A percentile compares a stretch with the other conserved stretches of the same genome.
phyloP scores from a whole-genome alignment of 2,329 filamentous ascomycete species.

The Fusarium papillatum region DNA sequence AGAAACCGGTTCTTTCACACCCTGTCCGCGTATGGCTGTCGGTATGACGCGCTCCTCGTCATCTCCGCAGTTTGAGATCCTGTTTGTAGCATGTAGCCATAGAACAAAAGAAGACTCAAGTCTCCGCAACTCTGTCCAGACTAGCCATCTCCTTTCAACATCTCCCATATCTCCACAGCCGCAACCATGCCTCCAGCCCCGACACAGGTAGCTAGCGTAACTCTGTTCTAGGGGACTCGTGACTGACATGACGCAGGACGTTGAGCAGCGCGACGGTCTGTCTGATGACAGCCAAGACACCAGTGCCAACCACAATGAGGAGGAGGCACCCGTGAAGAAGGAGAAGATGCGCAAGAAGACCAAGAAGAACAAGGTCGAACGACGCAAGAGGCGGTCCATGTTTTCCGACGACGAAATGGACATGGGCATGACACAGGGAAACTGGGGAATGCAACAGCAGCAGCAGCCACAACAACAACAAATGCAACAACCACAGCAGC shows the following conservation, averaged over 20 bases:
- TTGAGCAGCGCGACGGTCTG: background rate
- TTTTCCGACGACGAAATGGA: slow-evolving; percentile 32
- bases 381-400: slow-evolving; percentile 35
- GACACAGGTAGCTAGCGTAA: background rate
- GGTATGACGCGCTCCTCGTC: background rate
- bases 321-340: slow-evolving; percentile 27
- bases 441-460: slow-evolving; percentile 29
- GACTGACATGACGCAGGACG: background rate
- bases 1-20: slow-evolving; percentile 6
- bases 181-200: background rate
- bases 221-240: no score
- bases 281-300: background rate
- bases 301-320: slow-evolving; percentile 4
- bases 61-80: background rate
- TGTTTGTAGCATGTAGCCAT: background rate
- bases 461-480: slow-evolving; percentile 26
- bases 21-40: background rate
- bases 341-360: slow-evolving; percentile 30
- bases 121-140: background rate
- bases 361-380: slow-evolving; percentile 36
- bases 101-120: background rate
- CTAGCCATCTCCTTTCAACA: background rate
- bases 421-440: slow-evolving; percentile 27
- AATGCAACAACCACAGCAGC: slow-evolving; percentile 29
- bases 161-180: background rate